phyloP scores from a whole-genome alignment of 2,329 filamentous ascomycete species.

The Pleoardoris graminearum region DNA sequence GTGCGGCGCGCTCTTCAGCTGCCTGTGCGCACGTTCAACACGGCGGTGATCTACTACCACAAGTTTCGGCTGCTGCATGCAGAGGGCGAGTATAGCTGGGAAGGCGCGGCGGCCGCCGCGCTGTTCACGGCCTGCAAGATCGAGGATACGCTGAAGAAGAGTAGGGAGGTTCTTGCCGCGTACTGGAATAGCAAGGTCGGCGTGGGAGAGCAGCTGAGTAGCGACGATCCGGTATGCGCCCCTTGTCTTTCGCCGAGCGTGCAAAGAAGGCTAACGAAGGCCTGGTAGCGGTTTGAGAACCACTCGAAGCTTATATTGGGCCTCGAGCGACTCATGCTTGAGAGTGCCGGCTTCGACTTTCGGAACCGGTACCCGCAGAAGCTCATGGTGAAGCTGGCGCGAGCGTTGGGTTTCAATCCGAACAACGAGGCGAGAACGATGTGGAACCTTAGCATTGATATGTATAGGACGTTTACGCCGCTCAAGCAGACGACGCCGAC shows the following conservation, averaged over 20 bases:
- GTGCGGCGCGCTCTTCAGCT: slow-evolving; percentile 78
- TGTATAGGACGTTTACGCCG: slow-evolving; percentile 91
- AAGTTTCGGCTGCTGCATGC: slow-evolving; percentile 85
- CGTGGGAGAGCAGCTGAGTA: slow-evolving; percentile 67
- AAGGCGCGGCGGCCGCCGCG: slow-evolving; percentile 83
- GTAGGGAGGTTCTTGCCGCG: slow-evolving; percentile 86
- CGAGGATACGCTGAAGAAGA: slow-evolving; percentile 97
- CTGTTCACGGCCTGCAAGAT: slow-evolving; percentile 95
- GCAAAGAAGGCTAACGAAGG: slow-evolving; percentile 9
- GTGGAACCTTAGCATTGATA: slow-evolving; percentile 82
- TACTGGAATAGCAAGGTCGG: slow-evolving; percentile 81
- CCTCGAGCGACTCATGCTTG: slow-evolving; percentile 88
- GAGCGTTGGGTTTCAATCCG: slow-evolving; percentile 59
- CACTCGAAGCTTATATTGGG: slow-evolving; percentile 82
- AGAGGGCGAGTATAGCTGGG: slow-evolving; percentile 82
- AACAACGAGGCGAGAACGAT: slow-evolving; percentile 66
- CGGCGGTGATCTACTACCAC: slow-evolving; percentile 90
- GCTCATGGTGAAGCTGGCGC: slow-evolving; percentile 76
- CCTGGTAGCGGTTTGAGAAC: slow-evolving; percentile 72
- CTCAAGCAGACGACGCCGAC: slow-evolving; percentile 87
- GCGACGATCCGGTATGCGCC: slow-evolving; percentile 75
- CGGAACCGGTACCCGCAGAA: slow-evolving; percentile 86
- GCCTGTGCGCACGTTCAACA: slow-evolving; percentile 88
- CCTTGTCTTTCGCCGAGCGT: neutral
- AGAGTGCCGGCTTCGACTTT: slow-evolving; percentile 93